Evolutionary conservation across 257 asterid genomes (phyloP), one percentile per base, ranked within the genome.

Genomic region (Verbena officinalis): DNA sequence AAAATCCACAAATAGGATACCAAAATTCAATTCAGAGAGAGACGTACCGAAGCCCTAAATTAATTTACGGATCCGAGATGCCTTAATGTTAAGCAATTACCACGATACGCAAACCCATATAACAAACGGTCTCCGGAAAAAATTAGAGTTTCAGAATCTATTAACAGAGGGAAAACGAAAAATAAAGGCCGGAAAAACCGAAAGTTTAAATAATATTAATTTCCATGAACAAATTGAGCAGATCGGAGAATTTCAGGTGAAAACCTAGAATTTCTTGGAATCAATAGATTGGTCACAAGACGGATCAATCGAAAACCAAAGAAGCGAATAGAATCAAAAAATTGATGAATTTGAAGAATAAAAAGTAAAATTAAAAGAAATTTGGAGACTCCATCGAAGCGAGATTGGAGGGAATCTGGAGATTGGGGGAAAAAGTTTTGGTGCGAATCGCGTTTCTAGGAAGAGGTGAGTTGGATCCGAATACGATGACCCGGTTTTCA

Each of bases 51-150:
- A 73, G 36, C 82, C 86, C 86, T 59, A 74, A 67, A 62, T 33
- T 19, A 81, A 83, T 77, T 72, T 67, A 55, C 60, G 66, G 77
- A 78, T 77, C 75, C 73, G 23, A 74, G 54, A 22, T 53, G 59
- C 59, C 46, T 51, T 5, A 77, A 44, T 48, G 69, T 59, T 23
- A 48, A 59, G 50, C 39, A 52, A 48, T 73, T 49, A 53, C 78
- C 73, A 20, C 73, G 75, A 77, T 43, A 67, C 38, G 71, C 61
- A 77, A 80, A 83, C 87, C 86, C 89, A 77, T 79, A 75, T 71
- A 49, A 20, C 65, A 39, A 76, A 67, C 61, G 51, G 60, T 67
- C 74, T 48, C 54, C 60, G 24, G 52, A 68, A 24, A 49, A 44
- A 55, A 67, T 44, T 57, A 40, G 53, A 55, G 23, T 39, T 56